Conservation (phyloP, 2,329 filamentous ascomycete genomes). For the Ambrosiella cleistominuta region DNA sequence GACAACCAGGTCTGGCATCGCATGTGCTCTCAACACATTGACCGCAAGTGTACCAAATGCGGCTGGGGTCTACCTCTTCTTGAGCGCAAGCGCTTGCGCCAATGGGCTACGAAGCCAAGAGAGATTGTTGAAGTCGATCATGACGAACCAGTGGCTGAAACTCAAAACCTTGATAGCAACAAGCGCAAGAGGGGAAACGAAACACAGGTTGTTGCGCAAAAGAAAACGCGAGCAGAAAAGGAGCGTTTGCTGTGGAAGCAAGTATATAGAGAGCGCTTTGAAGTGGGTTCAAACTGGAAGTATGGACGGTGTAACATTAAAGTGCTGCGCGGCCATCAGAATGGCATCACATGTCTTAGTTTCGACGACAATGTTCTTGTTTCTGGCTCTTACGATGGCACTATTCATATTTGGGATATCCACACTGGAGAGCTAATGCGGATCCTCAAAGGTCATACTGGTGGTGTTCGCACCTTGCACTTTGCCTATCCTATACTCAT, state of each 20-base stretch:
- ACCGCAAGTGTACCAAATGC: slow-evolving; percentile 83
- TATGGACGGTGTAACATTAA: slow-evolving; percentile 76
- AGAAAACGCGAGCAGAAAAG: slow-evolving; percentile 8
- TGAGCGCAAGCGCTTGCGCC: slow-evolving; percentile 72
- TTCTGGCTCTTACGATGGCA: slow-evolving; percentile 87
- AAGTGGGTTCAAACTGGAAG: slow-evolving; percentile 95
- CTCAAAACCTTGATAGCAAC: background rate
- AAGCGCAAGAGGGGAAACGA: slow-evolving; percentile 10
- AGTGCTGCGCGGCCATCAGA: slow-evolving; percentile 68
- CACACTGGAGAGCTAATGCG: slow-evolving; percentile 72
- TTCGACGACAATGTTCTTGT: slow-evolving; percentile 81
- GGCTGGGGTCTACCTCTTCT: slow-evolving; percentile 85
- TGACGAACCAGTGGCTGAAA: slow-evolving; percentile 7
- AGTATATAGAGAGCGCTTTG: slow-evolving; percentile 87
- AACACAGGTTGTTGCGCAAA: slow-evolving; percentile 5
- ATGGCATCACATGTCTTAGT: slow-evolving; percentile 41
- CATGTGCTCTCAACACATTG: slow-evolving; percentile 96
- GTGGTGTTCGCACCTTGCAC: slow-evolving; percentile 72
- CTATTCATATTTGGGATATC: slow-evolving; percentile 91
- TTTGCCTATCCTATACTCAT: slow-evolving; percentile 87
- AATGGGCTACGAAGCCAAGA: slow-evolving; percentile 48
- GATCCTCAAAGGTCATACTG: slow-evolving; percentile 68
- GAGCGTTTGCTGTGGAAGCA: slow-evolving; percentile 61
- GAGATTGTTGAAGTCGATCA: slow-evolving; percentile 4
- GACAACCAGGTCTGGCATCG: slow-evolving; percentile 93